phyloP scores from a whole-genome alignment of 805 yeast genomes.

The Metschnikowia kofuensis region DNA sequence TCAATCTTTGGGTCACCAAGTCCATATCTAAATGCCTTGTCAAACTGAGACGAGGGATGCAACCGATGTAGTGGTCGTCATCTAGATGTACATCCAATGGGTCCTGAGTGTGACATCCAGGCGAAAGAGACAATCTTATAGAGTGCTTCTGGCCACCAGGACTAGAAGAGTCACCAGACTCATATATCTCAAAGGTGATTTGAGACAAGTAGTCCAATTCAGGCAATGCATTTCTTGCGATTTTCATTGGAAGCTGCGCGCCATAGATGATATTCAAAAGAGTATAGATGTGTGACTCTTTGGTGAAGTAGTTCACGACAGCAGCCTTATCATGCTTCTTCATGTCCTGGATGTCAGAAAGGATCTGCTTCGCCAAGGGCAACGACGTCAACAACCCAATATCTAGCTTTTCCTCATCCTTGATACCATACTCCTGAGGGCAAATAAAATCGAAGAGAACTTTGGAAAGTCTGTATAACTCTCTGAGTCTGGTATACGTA shows the following conservation, averaged over 20 bases:
- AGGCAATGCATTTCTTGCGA: slow-evolving; percentile 92
- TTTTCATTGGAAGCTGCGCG: slow-evolving; percentile 90
- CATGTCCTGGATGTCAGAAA: slow-evolving; percentile 77
- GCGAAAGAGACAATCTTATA: slow-evolving; percentile 85
- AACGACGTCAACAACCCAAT: slow-evolving; percentile 92
- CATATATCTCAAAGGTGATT: slow-evolving; percentile 89
- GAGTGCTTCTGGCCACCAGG: slow-evolving; percentile 79
- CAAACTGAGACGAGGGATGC: slow-evolving; percentile 85
- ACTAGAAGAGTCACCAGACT: slow-evolving; percentile 59
- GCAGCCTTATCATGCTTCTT: slow-evolving; percentile 78
- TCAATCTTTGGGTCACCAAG: slow-evolving; percentile 75
- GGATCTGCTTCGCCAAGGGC: slow-evolving; percentile 86
- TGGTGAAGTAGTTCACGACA: slow-evolving; percentile 87
- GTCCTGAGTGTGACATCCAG: slow-evolving; percentile 98
- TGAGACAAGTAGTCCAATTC: slow-evolving; percentile 95
- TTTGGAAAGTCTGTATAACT: slow-evolving; percentile 83
- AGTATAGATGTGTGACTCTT: slow-evolving; percentile 96
- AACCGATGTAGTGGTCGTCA: slow-evolving; percentile 93
- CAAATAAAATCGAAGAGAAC: slow-evolving; percentile 95
- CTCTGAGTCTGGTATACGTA: slow-evolving; percentile 76
- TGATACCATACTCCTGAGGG: slow-evolving; percentile 98
- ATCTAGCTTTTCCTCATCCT: slow-evolving; percentile 91
- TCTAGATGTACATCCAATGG: slow-evolving; percentile 96
- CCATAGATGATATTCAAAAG: slow-evolving; percentile 86
- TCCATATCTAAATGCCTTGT: slow-evolving; percentile 94